Percentiles rank a stretch among this genome's conserved stretches.
Conservation (phyloP, 1,284 basidiomycete genomes). For the Golubevia sp. region DNA sequence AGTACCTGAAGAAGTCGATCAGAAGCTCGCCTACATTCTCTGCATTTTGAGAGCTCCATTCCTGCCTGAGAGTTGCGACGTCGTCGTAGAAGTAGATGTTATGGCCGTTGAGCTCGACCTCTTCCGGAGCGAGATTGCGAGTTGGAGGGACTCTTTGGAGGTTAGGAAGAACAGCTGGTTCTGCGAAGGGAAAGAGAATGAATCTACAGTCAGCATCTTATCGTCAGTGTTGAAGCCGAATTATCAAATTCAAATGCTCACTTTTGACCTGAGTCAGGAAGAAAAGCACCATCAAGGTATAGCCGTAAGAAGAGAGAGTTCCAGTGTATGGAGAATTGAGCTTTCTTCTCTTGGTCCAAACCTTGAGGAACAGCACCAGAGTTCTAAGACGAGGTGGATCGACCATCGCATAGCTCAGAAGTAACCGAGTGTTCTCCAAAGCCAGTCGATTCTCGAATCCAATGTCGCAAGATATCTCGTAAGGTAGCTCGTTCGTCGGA, state of each 20-base stretch:
- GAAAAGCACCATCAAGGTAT: conserved; percentile 95
- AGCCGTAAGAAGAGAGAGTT: conserved; percentile 94
- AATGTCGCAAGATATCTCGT: conserved; percentile 87
- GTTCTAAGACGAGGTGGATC: conserved; percentile 92
- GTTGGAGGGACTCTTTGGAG: conserved; percentile 61
- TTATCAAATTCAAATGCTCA: conserved; percentile 2
- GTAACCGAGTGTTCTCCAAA: conserved; percentile 90
- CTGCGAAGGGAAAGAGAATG: not conserved
- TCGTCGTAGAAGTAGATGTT: conserved; percentile 89
- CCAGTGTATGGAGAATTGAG: conserved; percentile 98
- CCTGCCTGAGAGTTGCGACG: conserved; percentile 83
- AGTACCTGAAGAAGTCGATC: conserved; percentile 97
- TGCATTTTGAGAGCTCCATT: conserved; percentile 90
- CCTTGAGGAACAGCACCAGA: conserved; percentile 95
- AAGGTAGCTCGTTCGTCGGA: conserved; percentile 77
- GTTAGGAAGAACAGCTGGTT: conserved; percentile 52
- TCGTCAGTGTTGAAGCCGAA: not conserved
- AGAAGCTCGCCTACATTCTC: conserved; percentile 93
- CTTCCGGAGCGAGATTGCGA: conserved; percentile 65
- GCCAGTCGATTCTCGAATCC: conserved; percentile 97
- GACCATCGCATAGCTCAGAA: conserved; percentile 96
- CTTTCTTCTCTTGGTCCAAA: conserved; percentile 97
- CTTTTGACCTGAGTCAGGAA: conserved; percentile 92
- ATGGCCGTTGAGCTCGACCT: conserved; percentile 71
- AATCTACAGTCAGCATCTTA: not conserved